Base-by-base conservation (phyloP, 1,284 basidiomycete genomes). In the Anthracocystis setariae region DNA sequence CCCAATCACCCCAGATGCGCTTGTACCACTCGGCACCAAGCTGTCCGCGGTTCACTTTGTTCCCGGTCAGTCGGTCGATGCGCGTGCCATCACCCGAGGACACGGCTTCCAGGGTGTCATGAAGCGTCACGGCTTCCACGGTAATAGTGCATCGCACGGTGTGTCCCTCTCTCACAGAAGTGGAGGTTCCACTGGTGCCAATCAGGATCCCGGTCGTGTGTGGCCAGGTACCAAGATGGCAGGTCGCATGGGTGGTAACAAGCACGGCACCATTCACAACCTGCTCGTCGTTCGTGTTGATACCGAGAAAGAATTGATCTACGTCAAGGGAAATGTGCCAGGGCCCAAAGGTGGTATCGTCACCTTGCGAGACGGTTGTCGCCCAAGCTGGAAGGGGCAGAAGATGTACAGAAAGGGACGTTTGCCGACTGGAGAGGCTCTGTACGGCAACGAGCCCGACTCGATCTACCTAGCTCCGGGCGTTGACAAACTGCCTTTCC, bases 201-300 rank as follows among this genome's bases (percentile, higher is more conserved):
- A 96, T 84, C 80, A 82, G 65, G 93, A 96, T 80, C 94, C 94
- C 35, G 94, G 94, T 51, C 89, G 94, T 81, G 88, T 97, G 15
- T 93, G 92, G 86, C 94, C 94, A 17, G 95, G 95, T 40, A 97
- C 94, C 85, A 98, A 97, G 86, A 98, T 98, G 95, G 90, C 95
- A 9, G 96, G 95, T 45, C 90, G 91, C 45, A 90, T 97, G 87
- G 96, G 96, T 54, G 90, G 89, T 62, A 75, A 72, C 46, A 63
- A 70, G 53, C 72, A 77, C 55, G 67, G 71, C 37, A 82, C 80
- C 27, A 87, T 88, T 12, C 93, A 95, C 83, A 98, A 78, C 47
- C 88, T 98, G 27, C 85, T 90, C 1, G 93, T 98, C 33, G 88
- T 95, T 60, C 91, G 93, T 29, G 87, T 98, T 61, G 95, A 98